These are phyloP conservation scores for Cladosporium sp. DNA, from an alignment of 2,329 filamentous ascomycete species.

Conservation along the genomic window DNA sequence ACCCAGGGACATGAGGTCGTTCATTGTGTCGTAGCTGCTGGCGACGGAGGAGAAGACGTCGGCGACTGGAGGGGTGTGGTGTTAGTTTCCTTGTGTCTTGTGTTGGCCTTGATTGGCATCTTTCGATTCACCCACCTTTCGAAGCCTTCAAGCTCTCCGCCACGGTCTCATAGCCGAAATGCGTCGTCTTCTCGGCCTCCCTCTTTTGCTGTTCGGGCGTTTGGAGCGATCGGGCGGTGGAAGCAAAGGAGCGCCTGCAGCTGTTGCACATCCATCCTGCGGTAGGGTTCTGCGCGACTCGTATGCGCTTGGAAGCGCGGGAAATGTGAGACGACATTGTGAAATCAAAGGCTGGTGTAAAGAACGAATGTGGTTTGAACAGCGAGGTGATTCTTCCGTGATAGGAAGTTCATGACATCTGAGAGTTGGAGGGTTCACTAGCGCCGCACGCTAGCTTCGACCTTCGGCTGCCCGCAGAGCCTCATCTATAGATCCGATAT, in stretches of 20 bases:
- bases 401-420: not conserved
- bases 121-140: constrained; percentile 53
- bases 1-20: constrained; percentile 97
- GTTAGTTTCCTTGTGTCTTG: constrained; percentile 3
- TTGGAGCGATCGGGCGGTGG: constrained; percentile 18
- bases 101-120: too few species aligned
- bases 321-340: constrained; percentile 18
- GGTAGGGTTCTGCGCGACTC: constrained; percentile 16
- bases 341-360: too few species aligned
- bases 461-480: not conserved
- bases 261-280: constrained; percentile 13
- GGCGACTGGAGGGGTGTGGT: constrained; percentile 57
- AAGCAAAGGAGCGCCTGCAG: constrained; percentile 12
- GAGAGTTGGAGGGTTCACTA: not conserved
- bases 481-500: too few species aligned
- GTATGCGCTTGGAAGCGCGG: constrained; percentile 30
- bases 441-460: not conserved
- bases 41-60: constrained; percentile 94
- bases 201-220: constrained; percentile 34
- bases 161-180: constrained; percentile 88
- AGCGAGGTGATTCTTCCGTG: too few species aligned
- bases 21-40: constrained; percentile 95
- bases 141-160: constrained; percentile 74
- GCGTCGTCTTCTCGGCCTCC: constrained; percentile 61
- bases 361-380: too few species aligned